Evolutionary conservation across 192 early-diverging fungal species (phyloP), one percentile per base, ranked within the genome.

Genomic region (Mortierella antarctica): DNA sequence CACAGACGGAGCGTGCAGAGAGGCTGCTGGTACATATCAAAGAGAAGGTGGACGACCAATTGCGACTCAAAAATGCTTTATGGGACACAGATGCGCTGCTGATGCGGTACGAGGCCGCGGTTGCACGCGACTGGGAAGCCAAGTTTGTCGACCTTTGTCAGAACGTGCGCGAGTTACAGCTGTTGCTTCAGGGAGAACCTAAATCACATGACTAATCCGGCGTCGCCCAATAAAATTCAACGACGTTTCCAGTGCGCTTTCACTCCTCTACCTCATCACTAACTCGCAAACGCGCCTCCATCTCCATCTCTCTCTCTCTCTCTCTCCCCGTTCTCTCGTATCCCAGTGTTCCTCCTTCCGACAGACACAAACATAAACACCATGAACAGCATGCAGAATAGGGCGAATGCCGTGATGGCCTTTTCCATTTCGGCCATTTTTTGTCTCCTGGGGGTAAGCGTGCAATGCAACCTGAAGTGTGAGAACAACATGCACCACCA

Each of bases 371-470:
- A 31, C 31, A 3, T 31, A 31, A 1, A 53, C 65, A 21, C 61
- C 51, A 86, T 86, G 85, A 84, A 86, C 67, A 83, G 65, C 45
- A 54, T 82, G 13, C 67, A 82, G 48, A 83, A 86, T 67, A 84
- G 91, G 21, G 82, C 74, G 57, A 92, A 90, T 69, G 82, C 88
- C 50, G 86, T 90, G 7, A 65, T 87, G 21, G 88, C 91, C 15
- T 89, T 89, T 83, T 86, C 88, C 58, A 65, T 90, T 59, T 86
- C 89, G 14, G 91, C 90, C 52, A 70, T 86, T 70, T 89, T 89
- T 69, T 74, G 67, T 68, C 86, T 90, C 13, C 70, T 89, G 17
- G 86, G 79, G 17, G 83, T 85, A 80, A 71, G 23, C 1, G 23
- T 9, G 6, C 18, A 9, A 18, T 44, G 57, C 40, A 59, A 59